Evolutionary conservation across 164 flowering plant species (phyloP).

Genomic region (Stephania cephalantha): DNA sequence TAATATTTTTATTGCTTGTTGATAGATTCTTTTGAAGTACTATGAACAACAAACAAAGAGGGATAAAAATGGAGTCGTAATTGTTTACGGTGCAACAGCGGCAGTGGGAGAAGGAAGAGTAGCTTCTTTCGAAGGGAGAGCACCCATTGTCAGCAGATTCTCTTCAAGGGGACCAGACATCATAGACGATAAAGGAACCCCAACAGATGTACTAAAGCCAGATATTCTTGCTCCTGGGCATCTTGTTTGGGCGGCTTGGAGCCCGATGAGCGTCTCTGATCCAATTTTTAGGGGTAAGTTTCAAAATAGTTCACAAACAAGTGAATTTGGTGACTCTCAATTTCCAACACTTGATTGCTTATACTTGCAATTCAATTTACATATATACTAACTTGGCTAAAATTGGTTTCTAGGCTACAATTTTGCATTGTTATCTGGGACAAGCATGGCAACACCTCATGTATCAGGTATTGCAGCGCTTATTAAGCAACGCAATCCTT

Average conservation of each 20-base stretch:
- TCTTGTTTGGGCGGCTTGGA: conserved; percentile 96
- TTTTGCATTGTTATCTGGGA: conserved; percentile 78
- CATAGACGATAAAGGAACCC: conserved; percentile 36
- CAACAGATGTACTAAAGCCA: conserved; percentile 77
- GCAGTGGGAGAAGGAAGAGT: conserved; percentile 73
- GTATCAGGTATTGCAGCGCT: conserved; percentile 85
- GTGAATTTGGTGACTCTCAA: no score
- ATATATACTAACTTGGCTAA: background rate
- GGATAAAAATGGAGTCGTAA: conserved; percentile 30
- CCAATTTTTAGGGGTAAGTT: conserved; percentile 52
- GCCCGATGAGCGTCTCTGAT: conserved; percentile 61
- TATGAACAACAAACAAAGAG: conserved; percentile 52
- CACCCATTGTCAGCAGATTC: conserved; percentile 82
- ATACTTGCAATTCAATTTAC: background rate
- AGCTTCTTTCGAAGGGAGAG: conserved; percentile 45
- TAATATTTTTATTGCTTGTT: background rate
- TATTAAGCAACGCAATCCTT: conserved; percentile 63
- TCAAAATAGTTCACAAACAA: no score
- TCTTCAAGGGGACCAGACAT: conserved; percentile 91
- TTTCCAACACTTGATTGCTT: no score
- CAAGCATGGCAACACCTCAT: conserved; percentile 97
- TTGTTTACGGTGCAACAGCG: conserved; percentile 45
- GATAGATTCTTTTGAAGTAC: conserved; percentile 49
- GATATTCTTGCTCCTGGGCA: conserved; percentile 90
- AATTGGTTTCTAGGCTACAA: conserved; percentile 36